Percentiles rank a stretch among this genome's conserved stretches.
These are phyloP conservation scores for Immersiporthe knoxdaviesiana DNA, from an alignment of 2,329 filamentous ascomycete genomes.

Conservation along the genomic window DNA sequence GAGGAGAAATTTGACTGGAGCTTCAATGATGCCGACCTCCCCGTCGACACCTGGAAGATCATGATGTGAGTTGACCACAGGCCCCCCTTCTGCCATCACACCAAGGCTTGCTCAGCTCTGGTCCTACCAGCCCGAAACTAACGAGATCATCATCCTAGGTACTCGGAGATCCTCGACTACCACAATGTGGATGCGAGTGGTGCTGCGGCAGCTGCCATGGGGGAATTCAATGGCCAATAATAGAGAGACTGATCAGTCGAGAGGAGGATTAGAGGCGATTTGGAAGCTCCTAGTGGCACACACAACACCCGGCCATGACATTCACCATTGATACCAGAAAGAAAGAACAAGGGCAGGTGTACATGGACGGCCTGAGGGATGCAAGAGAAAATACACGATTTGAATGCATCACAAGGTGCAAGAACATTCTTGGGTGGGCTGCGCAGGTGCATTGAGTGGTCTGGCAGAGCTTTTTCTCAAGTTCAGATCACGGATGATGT, in stretches of 20 bases:
- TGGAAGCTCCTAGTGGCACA: constrained; percentile 18
- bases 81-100: no score
- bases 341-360: constrained; percentile 6
- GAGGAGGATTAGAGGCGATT: not conserved
- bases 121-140: not conserved
- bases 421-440: constrained; percentile 4
- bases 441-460: not conserved
- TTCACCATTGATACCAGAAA: constrained; percentile 28
- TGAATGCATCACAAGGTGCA: constrained; percentile 27
- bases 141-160: constrained; percentile 61
- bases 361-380: constrained; percentile 17
- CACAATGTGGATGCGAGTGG: constrained; percentile 78
- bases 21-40: constrained; percentile 96
- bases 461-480: constrained; percentile 9
- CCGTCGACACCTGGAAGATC: constrained; percentile 99
- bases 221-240: constrained; percentile 46
- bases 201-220: constrained; percentile 39
- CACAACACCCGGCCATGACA: constrained; percentile 25
- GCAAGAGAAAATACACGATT: constrained; percentile 22
- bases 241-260: not conserved
- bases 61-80: constrained; percentile 80
- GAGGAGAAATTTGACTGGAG: constrained; percentile 99
- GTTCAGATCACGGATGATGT: constrained; percentile 11
- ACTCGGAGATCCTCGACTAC: constrained; percentile 98
- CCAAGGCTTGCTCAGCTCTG: no score